Percentiles rank a stretch among this genome's conserved stretches.
These are phyloP conservation scores for Carex littledalei DNA, from an alignment of 176 grass and related monocot species.

Conservation along the genomic window DNA sequence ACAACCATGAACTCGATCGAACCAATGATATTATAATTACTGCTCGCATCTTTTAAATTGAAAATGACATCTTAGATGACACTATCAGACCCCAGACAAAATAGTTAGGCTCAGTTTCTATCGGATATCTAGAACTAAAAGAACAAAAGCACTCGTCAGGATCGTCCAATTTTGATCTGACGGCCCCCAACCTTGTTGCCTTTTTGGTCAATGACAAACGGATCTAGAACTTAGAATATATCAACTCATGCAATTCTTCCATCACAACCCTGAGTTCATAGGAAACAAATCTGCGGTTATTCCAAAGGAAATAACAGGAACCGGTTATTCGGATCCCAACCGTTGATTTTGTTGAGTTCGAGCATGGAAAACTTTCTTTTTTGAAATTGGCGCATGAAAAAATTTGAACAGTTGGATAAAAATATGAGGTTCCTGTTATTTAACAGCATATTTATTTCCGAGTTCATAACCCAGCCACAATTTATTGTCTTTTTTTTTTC, in stretches of 20 bases:
- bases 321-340: no score
- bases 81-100: background rate
- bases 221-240: no score
- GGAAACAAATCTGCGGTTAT: no score
- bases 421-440: no score
- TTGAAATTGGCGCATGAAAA: no score
- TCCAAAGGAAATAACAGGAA: no score
- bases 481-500: background rate
- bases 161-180: background rate
- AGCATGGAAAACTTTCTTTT: no score
- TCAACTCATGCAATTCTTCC: background rate
- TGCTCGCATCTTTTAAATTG: background rate
- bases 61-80: background rate
- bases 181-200: background rate
- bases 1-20: background rate
- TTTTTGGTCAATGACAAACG: no score
- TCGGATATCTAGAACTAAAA: background rate
- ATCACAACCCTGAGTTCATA: background rate
- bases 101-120: background rate
- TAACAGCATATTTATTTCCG: no score
- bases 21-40: background rate
- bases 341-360: no score
- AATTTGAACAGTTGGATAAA: no score
- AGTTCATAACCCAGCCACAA: background rate
- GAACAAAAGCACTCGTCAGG: background rate